These are phyloP conservation scores for Mycena rebaudengoi DNA, from an alignment of 768 basidiomycete species.

Conservation along the genomic window DNA sequence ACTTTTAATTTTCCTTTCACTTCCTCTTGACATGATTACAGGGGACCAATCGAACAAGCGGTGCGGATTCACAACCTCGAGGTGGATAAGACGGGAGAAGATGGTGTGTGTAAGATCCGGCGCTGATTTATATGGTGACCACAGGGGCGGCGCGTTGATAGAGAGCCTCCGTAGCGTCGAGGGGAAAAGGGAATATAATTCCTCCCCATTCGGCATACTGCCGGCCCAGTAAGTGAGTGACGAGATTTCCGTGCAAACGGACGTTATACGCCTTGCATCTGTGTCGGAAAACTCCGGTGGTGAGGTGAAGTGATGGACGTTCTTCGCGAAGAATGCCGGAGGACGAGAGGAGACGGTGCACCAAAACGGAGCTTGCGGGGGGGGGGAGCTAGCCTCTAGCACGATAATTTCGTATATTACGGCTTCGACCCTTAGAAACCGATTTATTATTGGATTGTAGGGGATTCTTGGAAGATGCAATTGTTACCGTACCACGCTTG, in stretches of 20 bases:
- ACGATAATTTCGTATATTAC: slow-evolving; percentile 43
- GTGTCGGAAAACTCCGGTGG: slow-evolving; percentile 29
- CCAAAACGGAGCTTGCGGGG: slow-evolving; percentile 33
- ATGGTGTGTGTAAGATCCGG: slow-evolving; percentile 17
- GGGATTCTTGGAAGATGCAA: no score
- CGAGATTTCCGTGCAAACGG: slow-evolving; percentile 35
- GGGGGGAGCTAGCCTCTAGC: slow-evolving; percentile 30
- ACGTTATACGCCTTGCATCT: slow-evolving; percentile 31
- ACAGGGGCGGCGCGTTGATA: slow-evolving; percentile 12
- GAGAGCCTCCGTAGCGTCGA: slow-evolving; percentile 12
- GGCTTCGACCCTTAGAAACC: slow-evolving; percentile 47
- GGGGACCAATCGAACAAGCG: slow-evolving; percentile 36
- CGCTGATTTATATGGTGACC: background rate
- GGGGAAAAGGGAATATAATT: slow-evolving; percentile 8
- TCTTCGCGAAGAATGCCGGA: slow-evolving; percentile 36
- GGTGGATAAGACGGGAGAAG: slow-evolving; percentile 23
- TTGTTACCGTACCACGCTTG: slow-evolving; percentile 32
- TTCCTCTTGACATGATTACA: no score
- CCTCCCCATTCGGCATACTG: slow-evolving; percentile 19
- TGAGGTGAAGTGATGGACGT: slow-evolving; percentile 38
- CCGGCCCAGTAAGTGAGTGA: slow-evolving; percentile 38
- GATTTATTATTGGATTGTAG: no score
- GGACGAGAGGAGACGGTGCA: slow-evolving; percentile 39
- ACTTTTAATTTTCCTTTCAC: no score
- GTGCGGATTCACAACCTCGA: slow-evolving; percentile 33